Percentiles rank a stretch among this genome's conserved stretches.
These are phyloP conservation scores for Chloroidium sp. DNA, from an alignment of 163 green algal genomes.

Conservation along the genomic window DNA sequence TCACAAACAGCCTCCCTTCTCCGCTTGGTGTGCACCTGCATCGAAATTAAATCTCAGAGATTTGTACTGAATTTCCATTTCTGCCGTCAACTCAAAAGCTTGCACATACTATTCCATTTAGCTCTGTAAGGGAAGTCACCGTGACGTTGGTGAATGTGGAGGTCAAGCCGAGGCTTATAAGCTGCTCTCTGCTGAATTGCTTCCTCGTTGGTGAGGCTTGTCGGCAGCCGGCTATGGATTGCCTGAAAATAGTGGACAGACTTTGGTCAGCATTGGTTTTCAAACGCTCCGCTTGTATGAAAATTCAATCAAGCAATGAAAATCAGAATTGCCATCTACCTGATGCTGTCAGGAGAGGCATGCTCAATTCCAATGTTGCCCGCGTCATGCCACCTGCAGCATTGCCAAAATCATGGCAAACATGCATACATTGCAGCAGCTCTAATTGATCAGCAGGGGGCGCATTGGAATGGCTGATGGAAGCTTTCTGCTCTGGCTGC, in stretches of 20 bases:
- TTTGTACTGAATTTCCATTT: not conserved
- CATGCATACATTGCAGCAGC: no score
- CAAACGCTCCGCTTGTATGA: no score
- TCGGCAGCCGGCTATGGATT: not conserved
- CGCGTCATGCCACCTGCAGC: not conserved
- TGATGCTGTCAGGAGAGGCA: not conserved
- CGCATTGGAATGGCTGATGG: no score
- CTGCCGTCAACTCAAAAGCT: not conserved
- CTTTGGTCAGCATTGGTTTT: no score
- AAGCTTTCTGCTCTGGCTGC: no score
- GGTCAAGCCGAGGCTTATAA: not conserved
- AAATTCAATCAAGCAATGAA: no score
- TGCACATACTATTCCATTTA: not conserved
- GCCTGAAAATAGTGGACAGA: no score
- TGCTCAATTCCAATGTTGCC: conserved; percentile 1
- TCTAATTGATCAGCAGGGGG: no score
- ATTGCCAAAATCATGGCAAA: no score
- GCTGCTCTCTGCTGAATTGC: not conserved
- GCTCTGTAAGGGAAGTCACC: no score
- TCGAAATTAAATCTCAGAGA: no score
- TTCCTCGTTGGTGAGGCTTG: not conserved
- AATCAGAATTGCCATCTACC: not conserved
- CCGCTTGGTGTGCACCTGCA: not conserved
- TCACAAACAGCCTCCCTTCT: not conserved
- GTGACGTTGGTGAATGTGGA: not conserved